Evolutionary conservation across 164 flowering plant genomes (phyloP).

Genomic region (Macadamia tetraphylla): DNA sequence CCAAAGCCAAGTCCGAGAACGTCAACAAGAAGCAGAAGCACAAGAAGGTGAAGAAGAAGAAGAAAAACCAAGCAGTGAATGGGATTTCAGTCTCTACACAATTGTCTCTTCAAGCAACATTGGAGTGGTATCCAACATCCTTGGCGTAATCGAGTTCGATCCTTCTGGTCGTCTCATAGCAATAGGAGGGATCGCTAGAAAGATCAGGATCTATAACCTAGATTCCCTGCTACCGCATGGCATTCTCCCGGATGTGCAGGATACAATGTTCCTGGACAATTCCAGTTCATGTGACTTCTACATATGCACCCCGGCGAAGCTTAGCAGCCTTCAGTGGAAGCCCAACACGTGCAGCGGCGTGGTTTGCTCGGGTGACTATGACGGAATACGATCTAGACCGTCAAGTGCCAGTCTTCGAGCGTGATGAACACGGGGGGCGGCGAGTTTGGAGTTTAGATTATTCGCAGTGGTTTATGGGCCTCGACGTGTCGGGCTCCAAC

Average conservation of each 20-base stretch:
- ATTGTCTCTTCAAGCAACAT: slow-evolving; percentile 29
- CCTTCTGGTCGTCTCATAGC: slow-evolving; percentile 42
- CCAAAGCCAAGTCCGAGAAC: background rate
- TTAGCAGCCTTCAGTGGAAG: slow-evolving; percentile 63
- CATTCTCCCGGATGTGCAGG: background rate
- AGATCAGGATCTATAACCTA: slow-evolving; percentile 45
- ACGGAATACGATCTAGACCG: slow-evolving; percentile 70
- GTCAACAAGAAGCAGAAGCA: slow-evolving; percentile 6
- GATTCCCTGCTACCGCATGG: slow-evolving; percentile 15
- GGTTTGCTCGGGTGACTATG: slow-evolving; percentile 68
- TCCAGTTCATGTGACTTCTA: slow-evolving; percentile 35
- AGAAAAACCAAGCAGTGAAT: slow-evolving; percentile 39
- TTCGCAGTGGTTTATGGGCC: slow-evolving; percentile 25
- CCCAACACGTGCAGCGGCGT: slow-evolving; percentile 40
- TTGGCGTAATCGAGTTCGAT: slow-evolving; percentile 63
- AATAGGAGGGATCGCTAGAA: slow-evolving; percentile 69
- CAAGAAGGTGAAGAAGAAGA: slow-evolving; percentile 14
- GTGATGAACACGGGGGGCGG: slow-evolving; percentile 76
- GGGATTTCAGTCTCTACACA: slow-evolving; percentile 56
- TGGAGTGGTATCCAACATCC: slow-evolving; percentile 33
- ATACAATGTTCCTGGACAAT: slow-evolving; percentile 22
- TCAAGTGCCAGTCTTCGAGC: slow-evolving; percentile 47
- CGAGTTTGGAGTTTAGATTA: slow-evolving; percentile 77
- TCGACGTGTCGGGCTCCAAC: slow-evolving; percentile 70
- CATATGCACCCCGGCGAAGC: slow-evolving; percentile 71